Evolutionary conservation across 495 filamentous ascomycete species (phyloP).

Genomic region (Tuber umbilicatum): DNA sequence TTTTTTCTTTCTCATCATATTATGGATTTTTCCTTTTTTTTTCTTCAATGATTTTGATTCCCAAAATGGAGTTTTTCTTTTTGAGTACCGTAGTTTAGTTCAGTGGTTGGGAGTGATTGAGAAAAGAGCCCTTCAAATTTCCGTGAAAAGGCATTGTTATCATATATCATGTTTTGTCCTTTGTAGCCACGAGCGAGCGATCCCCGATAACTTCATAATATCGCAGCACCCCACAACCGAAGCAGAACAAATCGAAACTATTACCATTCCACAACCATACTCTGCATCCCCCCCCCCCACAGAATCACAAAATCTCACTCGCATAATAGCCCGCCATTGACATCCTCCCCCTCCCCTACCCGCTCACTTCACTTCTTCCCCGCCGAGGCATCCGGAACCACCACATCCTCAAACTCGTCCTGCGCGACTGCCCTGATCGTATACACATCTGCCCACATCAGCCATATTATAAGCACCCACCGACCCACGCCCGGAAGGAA

Average conservation of each 20-base stretch:
- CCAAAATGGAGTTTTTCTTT: neutral
- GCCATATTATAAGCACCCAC: neutral
- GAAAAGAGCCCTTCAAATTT: neutral
- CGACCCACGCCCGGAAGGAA: slow-evolving; percentile 5
- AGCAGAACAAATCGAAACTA: neutral
- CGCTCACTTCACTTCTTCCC: slow-evolving; percentile 26
- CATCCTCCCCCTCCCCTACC: neutral
- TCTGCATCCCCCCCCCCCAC: neutral
- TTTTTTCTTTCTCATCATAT: neutral
- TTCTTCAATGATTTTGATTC: neutral
- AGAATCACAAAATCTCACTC: neutral
- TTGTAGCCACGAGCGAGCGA: neutral
- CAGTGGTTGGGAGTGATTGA: neutral
- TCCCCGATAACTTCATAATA: neutral
- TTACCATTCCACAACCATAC: neutral
- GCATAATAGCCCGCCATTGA: neutral
- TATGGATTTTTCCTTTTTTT: neutral
- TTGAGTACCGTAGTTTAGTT: neutral
- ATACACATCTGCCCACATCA: slow-evolving; percentile 62
- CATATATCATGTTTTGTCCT: too few relatives aligned
- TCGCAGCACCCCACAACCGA: too few relatives aligned
- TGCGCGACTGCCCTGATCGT: slow-evolving; percentile 86
- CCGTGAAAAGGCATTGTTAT: too few relatives aligned
- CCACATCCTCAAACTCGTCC: slow-evolving; percentile 96
- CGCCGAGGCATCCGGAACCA: slow-evolving; percentile 64